Conservation (phyloP, 2,329 filamentous ascomycete genomes). For the Aspergillus pseudoviridinutans region DNA sequence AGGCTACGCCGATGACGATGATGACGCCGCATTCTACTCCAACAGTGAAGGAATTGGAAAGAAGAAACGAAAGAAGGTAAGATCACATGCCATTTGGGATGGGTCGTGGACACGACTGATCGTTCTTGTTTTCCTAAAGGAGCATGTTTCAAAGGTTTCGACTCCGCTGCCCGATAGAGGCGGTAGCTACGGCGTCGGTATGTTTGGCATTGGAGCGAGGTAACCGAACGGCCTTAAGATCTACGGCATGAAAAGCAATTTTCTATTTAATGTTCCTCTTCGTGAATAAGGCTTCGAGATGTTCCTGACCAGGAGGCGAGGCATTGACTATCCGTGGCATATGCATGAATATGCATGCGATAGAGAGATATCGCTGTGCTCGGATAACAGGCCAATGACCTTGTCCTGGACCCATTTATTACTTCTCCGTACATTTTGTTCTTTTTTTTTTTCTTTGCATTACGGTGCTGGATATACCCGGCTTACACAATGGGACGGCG, state of each 20-base stretch:
- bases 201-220: constrained; percentile 44
- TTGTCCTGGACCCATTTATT: constrained; percentile 16
- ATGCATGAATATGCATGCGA: constrained; percentile 7
- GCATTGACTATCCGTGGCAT: constrained; percentile 1
- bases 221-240: constrained; percentile 22
- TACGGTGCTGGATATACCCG: constrained; percentile 48
- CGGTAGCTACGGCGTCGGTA: constrained; percentile 42
- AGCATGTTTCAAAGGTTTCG: constrained; percentile 39
- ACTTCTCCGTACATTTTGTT: constrained; percentile 36
- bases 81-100: constrained; percentile 1
- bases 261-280: constrained; percentile 14
- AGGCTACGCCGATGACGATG: constrained; percentile 48
- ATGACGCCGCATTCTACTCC: constrained; percentile 41
- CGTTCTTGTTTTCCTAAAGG: constrained; percentile 24
- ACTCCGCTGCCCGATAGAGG: constrained; percentile 37
- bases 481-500: constrained; percentile 41
- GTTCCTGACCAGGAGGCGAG: constrained; percentile 14
- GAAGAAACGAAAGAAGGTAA: constrained; percentile 49
- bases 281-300: constrained; percentile 19
- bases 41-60: constrained; percentile 42
- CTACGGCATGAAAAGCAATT: constrained; percentile 20
- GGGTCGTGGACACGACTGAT: constrained; percentile 3
- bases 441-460: constrained; percentile 44
- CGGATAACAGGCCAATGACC: constrained; percentile 6
- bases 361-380: background rate